A percentile compares a stretch with the other conserved stretches of the same genome.
phyloP scores from a whole-genome alignment of 148 eudicot species.

The Euryodendron excelsum region DNA sequence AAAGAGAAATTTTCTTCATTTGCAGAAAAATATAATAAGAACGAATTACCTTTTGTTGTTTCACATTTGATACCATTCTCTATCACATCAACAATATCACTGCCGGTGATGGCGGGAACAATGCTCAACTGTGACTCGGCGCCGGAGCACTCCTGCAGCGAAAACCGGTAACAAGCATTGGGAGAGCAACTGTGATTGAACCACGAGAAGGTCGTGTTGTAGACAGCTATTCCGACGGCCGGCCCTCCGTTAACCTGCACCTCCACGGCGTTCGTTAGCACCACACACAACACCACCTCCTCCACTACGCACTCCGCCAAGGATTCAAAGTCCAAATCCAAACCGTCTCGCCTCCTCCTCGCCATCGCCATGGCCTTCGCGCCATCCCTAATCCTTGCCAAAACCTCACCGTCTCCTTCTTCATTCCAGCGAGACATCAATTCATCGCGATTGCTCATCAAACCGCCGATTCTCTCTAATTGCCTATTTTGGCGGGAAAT shows the following conservation, averaged over 20 bases:
- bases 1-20: no score
- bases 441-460: conserved; percentile 37
- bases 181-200: conserved; percentile 83
- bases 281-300: conserved; percentile 52
- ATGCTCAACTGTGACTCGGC: conserved; percentile 26
- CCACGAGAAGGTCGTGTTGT: conserved; percentile 63
- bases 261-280: conserved; percentile 70
- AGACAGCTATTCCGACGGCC: conserved; percentile 57
- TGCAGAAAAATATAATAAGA: no score
- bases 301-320: conserved; percentile 33
- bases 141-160: neutral
- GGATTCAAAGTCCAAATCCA: conserved; percentile 9
- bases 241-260: conserved; percentile 37
- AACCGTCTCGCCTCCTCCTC: conserved; percentile 37
- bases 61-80: conserved; percentile 14
- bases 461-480: conserved; percentile 35
- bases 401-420: conserved; percentile 10
- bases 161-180: conserved; percentile 56
- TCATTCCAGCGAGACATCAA: neutral
- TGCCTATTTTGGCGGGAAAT: neutral
- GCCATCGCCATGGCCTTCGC: conserved; percentile 51
- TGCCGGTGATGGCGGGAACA: conserved; percentile 13
- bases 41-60: conserved; percentile 17
- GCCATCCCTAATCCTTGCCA: conserved; percentile 37
- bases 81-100: conserved; percentile 13